A percentile compares a stretch with the other conserved stretches of the same genome.
Evolutionary conservation across 805 yeast species (phyloP).

Genomic region (Candida sanyiensis): DNA sequence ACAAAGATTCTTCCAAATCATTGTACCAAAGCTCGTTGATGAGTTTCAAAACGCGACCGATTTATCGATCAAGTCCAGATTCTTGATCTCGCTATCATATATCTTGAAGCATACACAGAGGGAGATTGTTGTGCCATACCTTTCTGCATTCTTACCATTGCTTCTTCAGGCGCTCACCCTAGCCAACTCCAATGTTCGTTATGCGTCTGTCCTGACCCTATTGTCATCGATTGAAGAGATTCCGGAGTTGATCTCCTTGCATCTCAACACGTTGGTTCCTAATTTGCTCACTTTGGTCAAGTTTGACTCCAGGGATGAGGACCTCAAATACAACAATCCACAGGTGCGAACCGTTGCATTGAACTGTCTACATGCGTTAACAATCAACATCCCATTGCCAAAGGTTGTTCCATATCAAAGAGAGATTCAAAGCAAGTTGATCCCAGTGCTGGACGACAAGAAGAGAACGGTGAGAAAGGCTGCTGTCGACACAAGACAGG

Average conservation of each 20-base stretch:
- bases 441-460: slow-evolving; percentile 60
- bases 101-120: slow-evolving; percentile 61
- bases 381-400: slow-evolving; percentile 33
- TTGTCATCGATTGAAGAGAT: slow-evolving; percentile 51
- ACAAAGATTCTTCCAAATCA: slow-evolving; percentile 65
- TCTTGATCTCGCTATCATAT: slow-evolving; percentile 60
- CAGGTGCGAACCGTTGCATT: slow-evolving; percentile 53
- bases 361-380: slow-evolving; percentile 47
- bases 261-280: slow-evolving; percentile 54
- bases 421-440: slow-evolving; percentile 40
- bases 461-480: slow-evolving; percentile 69
- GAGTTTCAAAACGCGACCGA: slow-evolving; percentile 32
- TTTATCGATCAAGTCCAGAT: slow-evolving; percentile 38
- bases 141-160: slow-evolving; percentile 62
- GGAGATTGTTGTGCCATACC: slow-evolving; percentile 57
- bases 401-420: slow-evolving; percentile 44
- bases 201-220: slow-evolving; percentile 58
- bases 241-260: slow-evolving; percentile 44
- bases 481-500: slow-evolving; percentile 77
- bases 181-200: slow-evolving; percentile 38
- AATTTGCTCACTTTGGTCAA: slow-evolving; percentile 35
- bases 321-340: slow-evolving; percentile 31
- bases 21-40: slow-evolving; percentile 50
- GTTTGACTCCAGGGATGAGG: slow-evolving; percentile 15
- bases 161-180: slow-evolving; percentile 57